Base-by-base conservation (phyloP, 768 basidiomycete genomes). In the Boletus speciosus region DNA sequence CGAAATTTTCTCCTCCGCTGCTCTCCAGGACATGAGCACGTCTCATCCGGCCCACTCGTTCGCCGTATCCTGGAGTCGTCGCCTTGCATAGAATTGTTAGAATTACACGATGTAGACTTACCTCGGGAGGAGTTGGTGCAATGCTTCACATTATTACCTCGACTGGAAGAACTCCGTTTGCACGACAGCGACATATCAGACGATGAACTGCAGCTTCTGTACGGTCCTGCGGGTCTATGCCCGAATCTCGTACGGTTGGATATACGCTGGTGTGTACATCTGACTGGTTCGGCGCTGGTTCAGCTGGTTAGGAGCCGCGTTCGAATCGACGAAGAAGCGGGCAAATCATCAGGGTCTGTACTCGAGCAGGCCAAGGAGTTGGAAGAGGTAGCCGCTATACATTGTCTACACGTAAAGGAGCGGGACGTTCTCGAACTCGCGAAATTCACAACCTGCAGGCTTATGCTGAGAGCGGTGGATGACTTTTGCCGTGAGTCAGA, bases 151-250 rank as follows among this genome's bases (percentile, higher is more conserved):
- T 53, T 67, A 21, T 66, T 82, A 16, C 73, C 76, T 11, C 54
- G 58, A 16, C 63, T 85, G 40, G 71, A 75, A 57, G 76, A 78
- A 49, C 70, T 85, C 16, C 76, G 76, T 49, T 69, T 85, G 37
- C 83, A 84, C 61, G 81, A 82, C 59, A 80, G 79, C 53, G 82
- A 83, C 42, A 78, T 86, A 54, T 66, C 78, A 31, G 79, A 83
- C 61, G 64, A 67, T 16, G 72, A 76, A 21, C 53, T 84, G 10
- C 55, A 62, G 31, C 58, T 66, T 31, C 61, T 83, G 40, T 60
- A 68, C 40, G 76, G 76, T 3, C 71, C 72, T 14, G 59, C 51
- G 6, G 76, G 74, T 12, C 60, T 75, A 14, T 85, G 81, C 54
- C 82, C 78, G 25, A 66, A 61, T 49, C 76, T 85, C 40, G 62